Conservation (phyloP, 1,139 yeast species). For the Magnusiomyces paraingens region DNA sequence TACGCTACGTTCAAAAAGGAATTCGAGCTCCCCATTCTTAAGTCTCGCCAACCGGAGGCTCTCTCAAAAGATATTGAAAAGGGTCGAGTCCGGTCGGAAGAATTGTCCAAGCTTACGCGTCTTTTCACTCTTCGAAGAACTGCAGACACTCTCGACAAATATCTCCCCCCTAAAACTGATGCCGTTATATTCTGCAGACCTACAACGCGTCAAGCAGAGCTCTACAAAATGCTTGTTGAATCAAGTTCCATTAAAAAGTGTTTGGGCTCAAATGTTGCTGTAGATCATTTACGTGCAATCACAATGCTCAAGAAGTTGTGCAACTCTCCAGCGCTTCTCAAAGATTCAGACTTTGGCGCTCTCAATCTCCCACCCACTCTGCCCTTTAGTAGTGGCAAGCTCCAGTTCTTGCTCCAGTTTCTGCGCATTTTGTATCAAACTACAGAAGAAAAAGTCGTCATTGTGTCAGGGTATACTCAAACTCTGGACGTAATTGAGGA, state of each 20-base stretch:
- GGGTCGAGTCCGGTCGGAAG: constrained; percentile 59
- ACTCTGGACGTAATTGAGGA: constrained; percentile 72
- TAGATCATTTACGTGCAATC: constrained; percentile 59
- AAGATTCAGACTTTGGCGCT: constrained; percentile 25
- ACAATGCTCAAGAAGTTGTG: constrained; percentile 75
- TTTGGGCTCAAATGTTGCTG: constrained; percentile 33
- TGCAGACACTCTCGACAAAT: constrained; percentile 53
- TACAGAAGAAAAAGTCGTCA: constrained; percentile 66
- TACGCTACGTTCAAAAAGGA: constrained; percentile 56
- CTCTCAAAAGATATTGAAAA: constrained; percentile 41
- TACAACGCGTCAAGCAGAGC: constrained; percentile 48
- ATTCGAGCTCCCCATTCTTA: constrained; percentile 64
- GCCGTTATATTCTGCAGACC: constrained; percentile 76
- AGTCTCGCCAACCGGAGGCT: constrained; percentile 70
- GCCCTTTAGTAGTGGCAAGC: constrained; percentile 31
- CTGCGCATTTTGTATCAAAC: constrained; percentile 27
- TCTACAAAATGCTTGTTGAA: constrained; percentile 48
- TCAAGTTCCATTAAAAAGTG: constrained; percentile 38
- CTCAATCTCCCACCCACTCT: constrained; percentile 13
- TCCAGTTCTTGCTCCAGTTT: constrained; percentile 30
- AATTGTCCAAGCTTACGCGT: constrained; percentile 56
- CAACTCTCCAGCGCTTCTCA: constrained; percentile 65
- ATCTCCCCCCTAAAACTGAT: constrained; percentile 73
- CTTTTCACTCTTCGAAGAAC: constrained; percentile 74
- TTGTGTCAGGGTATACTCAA: constrained; percentile 85